Evolutionary conservation across 2,329 filamentous ascomycete species (phyloP).

Genomic region (Claviceps arundinis): DNA sequence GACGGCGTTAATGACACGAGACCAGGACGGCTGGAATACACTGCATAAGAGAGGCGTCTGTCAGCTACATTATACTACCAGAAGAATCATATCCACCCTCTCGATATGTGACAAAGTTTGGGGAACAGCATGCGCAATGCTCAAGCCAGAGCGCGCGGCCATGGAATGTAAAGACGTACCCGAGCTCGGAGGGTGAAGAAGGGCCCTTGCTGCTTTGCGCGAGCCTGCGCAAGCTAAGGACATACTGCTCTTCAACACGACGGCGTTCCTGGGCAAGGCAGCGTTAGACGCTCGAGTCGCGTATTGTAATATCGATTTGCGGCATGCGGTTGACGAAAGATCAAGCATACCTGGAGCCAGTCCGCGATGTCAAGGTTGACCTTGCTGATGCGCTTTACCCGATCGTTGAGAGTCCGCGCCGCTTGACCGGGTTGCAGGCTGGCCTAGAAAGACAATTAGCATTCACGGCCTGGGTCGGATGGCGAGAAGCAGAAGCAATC

Average conservation of each 20-base stretch:
- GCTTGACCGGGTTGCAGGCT: constrained; percentile 72
- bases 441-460: constrained; percentile 38
- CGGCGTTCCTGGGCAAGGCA: constrained; percentile 60
- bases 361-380: constrained; percentile 87
- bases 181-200: constrained; percentile 67
- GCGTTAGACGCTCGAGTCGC: not conserved
- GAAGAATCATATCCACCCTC: not conserved
- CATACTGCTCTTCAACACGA: constrained; percentile 82
- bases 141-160: not conserved
- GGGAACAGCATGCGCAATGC: too few relatives aligned
- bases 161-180: constrained; percentile 44
- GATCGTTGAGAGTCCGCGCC: constrained; percentile 68
- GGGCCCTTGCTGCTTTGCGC: constrained; percentile 59
- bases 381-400: constrained; percentile 73
- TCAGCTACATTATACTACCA: constrained; percentile 3
- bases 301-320: not conserved
- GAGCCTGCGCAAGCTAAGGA: constrained; percentile 67
- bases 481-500: not conserved
- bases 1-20: constrained; percentile 67
- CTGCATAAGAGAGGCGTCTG: constrained; percentile 31
- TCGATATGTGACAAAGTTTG: not conserved
- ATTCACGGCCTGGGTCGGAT: not conserved
- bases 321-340: not conserved
- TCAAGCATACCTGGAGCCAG: constrained; percentile 70
- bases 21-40: constrained; percentile 83